Base-by-base conservation (phyloP, 2,329 filamentous ascomycete species). In the Aspergillus versicolor region DNA sequence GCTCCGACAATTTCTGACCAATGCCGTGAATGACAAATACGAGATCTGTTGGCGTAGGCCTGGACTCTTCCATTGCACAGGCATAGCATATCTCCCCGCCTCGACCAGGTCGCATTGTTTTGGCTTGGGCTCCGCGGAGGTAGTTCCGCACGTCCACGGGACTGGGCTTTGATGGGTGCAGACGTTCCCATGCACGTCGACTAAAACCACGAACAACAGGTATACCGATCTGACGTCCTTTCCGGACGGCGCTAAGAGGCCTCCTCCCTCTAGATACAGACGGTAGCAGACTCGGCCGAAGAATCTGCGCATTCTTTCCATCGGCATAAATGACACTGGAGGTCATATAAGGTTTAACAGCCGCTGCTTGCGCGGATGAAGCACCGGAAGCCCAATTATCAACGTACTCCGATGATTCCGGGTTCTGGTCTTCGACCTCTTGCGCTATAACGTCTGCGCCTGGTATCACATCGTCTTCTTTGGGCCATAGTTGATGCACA, bases 21-120 rank as follows among this genome's bases (percentile, higher is more conserved):
- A 99, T 97, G 2, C 94, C 94, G 68, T 99, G 94, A 43, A 94
- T 90, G 9, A 97, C 91, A 4, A 99, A 81, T 2, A 97, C 84
- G 7, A 99, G 79, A 68, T 99, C 94, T 1, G 89, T 93, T 5
- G 96, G 90, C 59, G 87, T 85, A 2, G 86, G 86, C 27, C 81
- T 80, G 42, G 84, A 79, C 69, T 86, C 82, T 70, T 91, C 81
- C 64, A 84, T 77, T 69, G 81, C 75, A 75, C 91, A 88, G 67
- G 87, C 82, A 65, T 76, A 77, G 58, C 75, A 77, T 22, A 75
- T 67, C 41, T 70, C 70, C 56, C 65, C 69, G 30, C 65, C 67
- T 27, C 62, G 61, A 19, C 63, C 54, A 34, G 59, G 55, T 44
- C 63, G 54, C 42, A 61, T 63, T 17, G 64, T 74, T 38, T 65